These are phyloP conservation scores for Funneliformis caledonium DNA, from an alignment of 371 early-diverging fungal genomes.

Conservation along the genomic window DNA sequence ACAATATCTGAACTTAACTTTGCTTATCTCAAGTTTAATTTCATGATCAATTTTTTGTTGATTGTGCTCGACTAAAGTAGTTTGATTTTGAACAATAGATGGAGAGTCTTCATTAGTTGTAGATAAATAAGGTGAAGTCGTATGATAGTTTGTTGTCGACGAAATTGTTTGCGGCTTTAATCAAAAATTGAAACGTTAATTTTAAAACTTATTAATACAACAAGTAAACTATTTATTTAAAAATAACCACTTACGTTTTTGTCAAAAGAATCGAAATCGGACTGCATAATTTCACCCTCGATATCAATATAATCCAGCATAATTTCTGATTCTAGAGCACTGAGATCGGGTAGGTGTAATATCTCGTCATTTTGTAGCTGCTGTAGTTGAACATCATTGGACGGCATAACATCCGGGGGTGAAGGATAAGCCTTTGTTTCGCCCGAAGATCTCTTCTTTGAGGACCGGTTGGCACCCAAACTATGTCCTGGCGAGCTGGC, in stretches of 20 bases:
- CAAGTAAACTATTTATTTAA: background rate
- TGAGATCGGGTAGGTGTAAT: too few species aligned
- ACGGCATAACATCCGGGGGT: slow-evolving; percentile 13
- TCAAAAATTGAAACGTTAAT: background rate
- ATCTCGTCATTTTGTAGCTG: background rate
- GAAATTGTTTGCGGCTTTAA: background rate
- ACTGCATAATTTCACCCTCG: background rate
- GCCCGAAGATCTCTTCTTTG: background rate
- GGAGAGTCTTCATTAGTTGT: background rate
- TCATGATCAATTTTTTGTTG: background rate
- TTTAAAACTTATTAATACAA: background rate
- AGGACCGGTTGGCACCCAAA: background rate
- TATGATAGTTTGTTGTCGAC: background rate
- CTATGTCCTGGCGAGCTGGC: slow-evolving; percentile 26
- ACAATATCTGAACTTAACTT: background rate
- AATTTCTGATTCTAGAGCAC: too few species aligned
- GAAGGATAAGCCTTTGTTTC: slow-evolving; percentile 34
- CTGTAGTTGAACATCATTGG: background rate
- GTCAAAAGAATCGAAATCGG: slow-evolving; percentile 16
- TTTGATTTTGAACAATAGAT: background rate
- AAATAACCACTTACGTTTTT: background rate
- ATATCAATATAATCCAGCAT: background rate
- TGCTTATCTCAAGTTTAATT: background rate
- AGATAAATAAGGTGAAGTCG: background rate
- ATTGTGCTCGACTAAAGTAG: background rate